These are phyloP conservation scores for Teunomyces funiuensis DNA, from an alignment of 805 yeast genomes.

Conservation along the genomic window DNA sequence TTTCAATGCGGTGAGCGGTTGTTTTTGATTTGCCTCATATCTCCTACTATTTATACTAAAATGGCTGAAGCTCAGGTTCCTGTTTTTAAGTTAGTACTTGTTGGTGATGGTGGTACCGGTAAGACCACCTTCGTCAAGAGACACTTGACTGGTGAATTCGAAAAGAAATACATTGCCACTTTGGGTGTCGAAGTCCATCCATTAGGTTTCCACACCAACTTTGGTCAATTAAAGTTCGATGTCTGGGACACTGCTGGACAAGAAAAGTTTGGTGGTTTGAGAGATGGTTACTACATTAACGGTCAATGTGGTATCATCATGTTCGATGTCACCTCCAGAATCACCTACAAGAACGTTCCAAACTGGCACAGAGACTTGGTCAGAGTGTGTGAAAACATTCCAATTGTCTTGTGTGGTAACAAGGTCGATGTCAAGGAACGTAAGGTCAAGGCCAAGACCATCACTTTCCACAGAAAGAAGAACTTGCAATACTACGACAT, in stretches of 20 bases:
- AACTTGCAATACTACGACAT: slow-evolving; percentile 99
- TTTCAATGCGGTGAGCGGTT: slow-evolving; percentile 4
- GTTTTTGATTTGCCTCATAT: slow-evolving; percentile 6
- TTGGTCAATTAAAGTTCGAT: slow-evolving; percentile 97
- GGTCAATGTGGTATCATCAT: slow-evolving; percentile 99
- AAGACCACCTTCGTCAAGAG: slow-evolving; percentile 99
- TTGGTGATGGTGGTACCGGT: slow-evolving; percentile 99
- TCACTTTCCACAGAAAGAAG: slow-evolving; percentile 99
- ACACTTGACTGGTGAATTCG: slow-evolving; percentile 99
- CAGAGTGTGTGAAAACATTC: slow-evolving; percentile 99
- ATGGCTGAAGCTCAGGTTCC: slow-evolving; percentile 78
- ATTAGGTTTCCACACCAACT: slow-evolving; percentile 95
- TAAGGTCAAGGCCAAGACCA: slow-evolving; percentile 99
- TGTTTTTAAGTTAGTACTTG: slow-evolving; percentile 95
- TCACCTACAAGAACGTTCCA: slow-evolving; percentile 99
- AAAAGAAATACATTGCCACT: slow-evolving; percentile 97
- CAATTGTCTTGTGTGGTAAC: slow-evolving; percentile 98
- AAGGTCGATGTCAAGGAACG: slow-evolving; percentile 99
- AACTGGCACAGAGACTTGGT: slow-evolving; percentile 99
- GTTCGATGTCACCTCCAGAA: slow-evolving; percentile 99
- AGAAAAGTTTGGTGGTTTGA: slow-evolving; percentile 98
- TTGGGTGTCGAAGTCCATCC: slow-evolving; percentile 99
- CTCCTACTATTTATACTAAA: slow-evolving; percentile 15
- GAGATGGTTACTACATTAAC: slow-evolving; percentile 99
- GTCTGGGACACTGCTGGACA: slow-evolving; percentile 99